A percentile compares a stretch with the other conserved stretches of the same genome.
Conservation (phyloP, 2,329 filamentous ascomycete genomes). For the Botrytis paeoniae region DNA sequence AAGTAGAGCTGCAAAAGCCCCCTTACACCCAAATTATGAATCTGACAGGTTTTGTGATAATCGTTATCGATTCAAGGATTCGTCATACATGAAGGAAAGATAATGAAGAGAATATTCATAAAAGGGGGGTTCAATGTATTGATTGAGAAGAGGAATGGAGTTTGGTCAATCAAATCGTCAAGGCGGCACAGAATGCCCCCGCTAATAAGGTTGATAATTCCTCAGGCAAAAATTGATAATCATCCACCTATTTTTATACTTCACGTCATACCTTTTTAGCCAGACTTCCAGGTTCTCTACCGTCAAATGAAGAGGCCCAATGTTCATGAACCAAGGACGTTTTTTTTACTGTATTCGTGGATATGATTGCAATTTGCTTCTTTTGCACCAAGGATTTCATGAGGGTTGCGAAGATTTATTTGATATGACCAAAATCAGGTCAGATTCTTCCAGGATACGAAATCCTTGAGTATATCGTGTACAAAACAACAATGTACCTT, state of each 20-base stretch:
- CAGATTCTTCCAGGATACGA: neutral
- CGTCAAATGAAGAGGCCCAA: neutral
- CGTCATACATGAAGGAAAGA: conserved; percentile 15
- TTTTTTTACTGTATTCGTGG: neutral
- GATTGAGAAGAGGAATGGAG: conserved; percentile 12
- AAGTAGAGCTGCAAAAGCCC: conserved; percentile 14
- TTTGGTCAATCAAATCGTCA: conserved; percentile 10
- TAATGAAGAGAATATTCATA: conserved; percentile 16
- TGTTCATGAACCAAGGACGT: neutral
- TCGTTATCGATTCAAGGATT: conserved; percentile 17
- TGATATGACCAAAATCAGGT: no score
- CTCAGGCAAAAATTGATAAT: neutral
- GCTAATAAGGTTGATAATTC: conserved; percentile 6
- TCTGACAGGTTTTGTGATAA: conserved; percentile 8
- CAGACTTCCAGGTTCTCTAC: neutral
- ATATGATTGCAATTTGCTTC: neutral
- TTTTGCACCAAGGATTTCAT: neutral
- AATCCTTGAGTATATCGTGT: neutral
- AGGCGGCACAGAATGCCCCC: conserved; percentile 20
- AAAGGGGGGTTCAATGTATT: conserved; percentile 13
- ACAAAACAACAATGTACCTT: neutral
- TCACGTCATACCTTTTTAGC: neutral
- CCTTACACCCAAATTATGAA: conserved; percentile 8
- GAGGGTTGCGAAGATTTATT: neutral
- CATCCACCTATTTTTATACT: conserved; percentile 4